Conservation (phyloP, 345 rosid genomes). For the Lenwebbia sp. region DNA sequence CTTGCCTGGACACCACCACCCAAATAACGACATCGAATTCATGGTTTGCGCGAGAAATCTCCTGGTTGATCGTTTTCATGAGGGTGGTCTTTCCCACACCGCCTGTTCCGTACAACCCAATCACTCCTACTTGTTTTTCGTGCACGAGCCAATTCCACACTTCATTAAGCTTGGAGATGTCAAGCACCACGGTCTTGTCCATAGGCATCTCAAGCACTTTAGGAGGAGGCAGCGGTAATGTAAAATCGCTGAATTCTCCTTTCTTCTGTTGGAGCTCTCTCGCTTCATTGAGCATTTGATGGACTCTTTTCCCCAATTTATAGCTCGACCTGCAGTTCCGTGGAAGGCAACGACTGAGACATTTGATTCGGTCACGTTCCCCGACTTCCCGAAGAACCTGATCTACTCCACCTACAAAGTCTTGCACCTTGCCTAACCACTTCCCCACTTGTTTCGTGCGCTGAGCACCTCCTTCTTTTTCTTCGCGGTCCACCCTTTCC, state of each 20-base stretch:
- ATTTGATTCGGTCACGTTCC: not conserved
- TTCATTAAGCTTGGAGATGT: not conserved
- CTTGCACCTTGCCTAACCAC: not conserved
- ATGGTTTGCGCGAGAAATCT: not conserved
- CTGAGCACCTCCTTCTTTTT: not conserved
- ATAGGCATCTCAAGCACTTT: not conserved
- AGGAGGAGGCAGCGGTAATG: not conserved
- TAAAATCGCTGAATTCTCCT: not conserved
- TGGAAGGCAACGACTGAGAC: not conserved
- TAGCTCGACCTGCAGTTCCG: not conserved
- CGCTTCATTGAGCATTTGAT: not conserved
- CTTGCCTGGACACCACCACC: conserved; percentile 1
- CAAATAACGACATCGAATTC: not conserved
- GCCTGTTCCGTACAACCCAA: conserved; percentile 4
- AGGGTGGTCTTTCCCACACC: conserved; percentile 12
- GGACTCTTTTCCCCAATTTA: not conserved
- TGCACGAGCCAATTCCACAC: not conserved
- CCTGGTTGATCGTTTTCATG: not conserved
- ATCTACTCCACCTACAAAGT: not conserved
- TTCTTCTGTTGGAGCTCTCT: not conserved
- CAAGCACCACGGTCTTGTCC: not conserved
- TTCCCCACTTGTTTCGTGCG: not conserved
- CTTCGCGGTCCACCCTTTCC: not conserved
- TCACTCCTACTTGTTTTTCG: not conserved
- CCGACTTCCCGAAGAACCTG: too few species aligned